Percentiles rank a stretch among this genome's conserved stretches.
Evolutionary conservation across 1,284 basidiomycete species (phyloP).

Genomic region (Cryptococcus deneoformans): DNA sequence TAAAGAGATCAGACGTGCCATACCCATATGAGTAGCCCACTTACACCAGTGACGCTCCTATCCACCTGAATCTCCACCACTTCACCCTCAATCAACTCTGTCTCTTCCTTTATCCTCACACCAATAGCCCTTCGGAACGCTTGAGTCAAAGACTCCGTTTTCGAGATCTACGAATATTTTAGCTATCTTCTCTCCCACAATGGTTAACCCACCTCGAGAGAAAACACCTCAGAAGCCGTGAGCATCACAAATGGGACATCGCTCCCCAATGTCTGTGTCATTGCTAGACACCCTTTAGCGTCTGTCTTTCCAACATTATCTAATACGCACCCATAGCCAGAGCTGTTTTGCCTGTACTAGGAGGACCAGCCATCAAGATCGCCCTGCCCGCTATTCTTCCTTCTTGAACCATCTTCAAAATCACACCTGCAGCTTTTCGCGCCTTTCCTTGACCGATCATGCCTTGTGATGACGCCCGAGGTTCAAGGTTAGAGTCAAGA

Average conservation of each 20-base stretch:
- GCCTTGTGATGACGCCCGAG: conserved; percentile 76
- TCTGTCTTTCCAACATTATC: neutral
- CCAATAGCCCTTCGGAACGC: conserved; percentile 94
- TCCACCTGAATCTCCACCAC: conserved; percentile 99
- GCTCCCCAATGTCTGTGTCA: conserved; percentile 90
- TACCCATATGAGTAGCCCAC: neutral
- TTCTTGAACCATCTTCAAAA: conserved; percentile 97
- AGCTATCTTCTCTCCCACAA: neutral
- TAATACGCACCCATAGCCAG: conserved; percentile 78
- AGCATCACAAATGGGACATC: conserved; percentile 99
- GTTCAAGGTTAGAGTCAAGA: conserved; percentile 85
- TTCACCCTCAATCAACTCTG: conserved; percentile 96
- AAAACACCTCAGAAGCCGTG: conserved; percentile 95
- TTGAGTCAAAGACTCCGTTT: conserved; percentile 97
- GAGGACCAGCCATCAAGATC: conserved; percentile 94
- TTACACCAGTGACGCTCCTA: conserved; percentile 88
- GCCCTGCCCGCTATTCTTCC: conserved; percentile 91
- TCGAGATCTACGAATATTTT: conserved; percentile 67
- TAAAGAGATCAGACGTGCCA: conserved; percentile 6
- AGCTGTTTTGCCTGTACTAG: conserved; percentile 95
- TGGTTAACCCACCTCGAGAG: conserved; percentile 59
- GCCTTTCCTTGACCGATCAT: conserved; percentile 97
- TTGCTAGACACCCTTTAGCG: conserved; percentile 59
- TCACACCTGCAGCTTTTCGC: conserved; percentile 93
- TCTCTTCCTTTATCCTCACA: conserved; percentile 96